phyloP scores from a whole-genome alignment of 179 eudicot species.

The Sideroxylon spinosum region DNA sequence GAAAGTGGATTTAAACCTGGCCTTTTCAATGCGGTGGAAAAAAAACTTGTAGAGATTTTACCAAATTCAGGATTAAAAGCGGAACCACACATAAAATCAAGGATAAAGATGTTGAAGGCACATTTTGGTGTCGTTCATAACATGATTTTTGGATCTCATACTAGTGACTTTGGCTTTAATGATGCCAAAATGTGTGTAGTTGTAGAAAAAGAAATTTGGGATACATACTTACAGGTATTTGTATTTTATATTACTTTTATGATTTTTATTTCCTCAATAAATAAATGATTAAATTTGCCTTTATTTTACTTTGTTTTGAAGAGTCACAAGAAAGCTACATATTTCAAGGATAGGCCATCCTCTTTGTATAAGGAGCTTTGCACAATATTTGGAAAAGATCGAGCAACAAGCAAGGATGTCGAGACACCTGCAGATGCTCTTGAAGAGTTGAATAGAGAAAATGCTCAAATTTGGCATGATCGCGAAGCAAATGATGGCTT shows the following conservation, averaged over 20 bases:
- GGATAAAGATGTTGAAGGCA: not conserved
- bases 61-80: not conserved
- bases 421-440: not conserved
- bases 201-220: not conserved
- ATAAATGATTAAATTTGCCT: not conserved
- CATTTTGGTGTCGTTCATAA: not conserved
- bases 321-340: not conserved
- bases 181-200: not conserved
- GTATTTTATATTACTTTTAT: not conserved
- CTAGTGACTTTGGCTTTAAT: not conserved
- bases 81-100: not conserved
- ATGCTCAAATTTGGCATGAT: not conserved
- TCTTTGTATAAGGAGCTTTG: not conserved
- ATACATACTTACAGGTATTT: not conserved
- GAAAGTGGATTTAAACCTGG: not conserved
- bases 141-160: not conserved
- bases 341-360: not conserved
- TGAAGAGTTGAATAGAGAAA: not conserved
- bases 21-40: not conserved
- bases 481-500: not conserved
- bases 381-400: not conserved
- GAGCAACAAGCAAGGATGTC: not conserved
- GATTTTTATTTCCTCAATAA: not conserved
- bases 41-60: not conserved
- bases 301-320: not conserved